phyloP scores from a whole-genome alignment of 2,329 filamentous ascomycete genomes.

The Cytospora chrysosperma region DNA sequence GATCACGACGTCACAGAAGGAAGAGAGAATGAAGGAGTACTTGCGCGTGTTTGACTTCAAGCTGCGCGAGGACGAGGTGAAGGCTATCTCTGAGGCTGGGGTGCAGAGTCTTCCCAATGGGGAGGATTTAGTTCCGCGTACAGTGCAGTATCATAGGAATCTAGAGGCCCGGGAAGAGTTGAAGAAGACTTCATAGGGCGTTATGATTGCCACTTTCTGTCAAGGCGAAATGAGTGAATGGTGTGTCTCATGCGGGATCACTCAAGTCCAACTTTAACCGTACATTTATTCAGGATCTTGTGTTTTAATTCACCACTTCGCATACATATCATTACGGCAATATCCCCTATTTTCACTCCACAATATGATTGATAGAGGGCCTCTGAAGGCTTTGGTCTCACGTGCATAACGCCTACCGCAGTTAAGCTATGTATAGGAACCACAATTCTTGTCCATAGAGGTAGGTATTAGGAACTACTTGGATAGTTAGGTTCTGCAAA shows the following conservation, averaged over 20 bases:
- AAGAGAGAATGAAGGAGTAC: conserved; percentile 11
- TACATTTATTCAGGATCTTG: too few species aligned
- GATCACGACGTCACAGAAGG: conserved; percentile 46
- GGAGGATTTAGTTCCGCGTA: background rate
- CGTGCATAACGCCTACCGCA: background rate
- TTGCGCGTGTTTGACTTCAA: conserved; percentile 9
- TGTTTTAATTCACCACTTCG: too few species aligned
- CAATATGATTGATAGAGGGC: background rate
- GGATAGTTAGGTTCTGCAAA: too few species aligned
- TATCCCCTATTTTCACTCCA: too few species aligned
- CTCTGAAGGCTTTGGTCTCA: background rate
- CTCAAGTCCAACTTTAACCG: background rate
- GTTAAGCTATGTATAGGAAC: background rate
- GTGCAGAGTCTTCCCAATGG: background rate
- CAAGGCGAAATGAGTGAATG: background rate
- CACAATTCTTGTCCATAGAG: too few species aligned
- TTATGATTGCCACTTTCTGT: background rate
- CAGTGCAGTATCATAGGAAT: background rate
- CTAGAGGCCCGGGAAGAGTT: background rate
- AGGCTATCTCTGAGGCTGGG: conserved; percentile 14
- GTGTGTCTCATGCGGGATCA: too few species aligned
- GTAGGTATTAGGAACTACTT: too few species aligned
- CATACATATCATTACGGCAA: too few species aligned
- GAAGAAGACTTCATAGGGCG: background rate
- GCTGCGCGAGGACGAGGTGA: conserved; percentile 12